Conservation (phyloP, 192 early-diverging fungal species). For the Glomus cerebriforme region DNA sequence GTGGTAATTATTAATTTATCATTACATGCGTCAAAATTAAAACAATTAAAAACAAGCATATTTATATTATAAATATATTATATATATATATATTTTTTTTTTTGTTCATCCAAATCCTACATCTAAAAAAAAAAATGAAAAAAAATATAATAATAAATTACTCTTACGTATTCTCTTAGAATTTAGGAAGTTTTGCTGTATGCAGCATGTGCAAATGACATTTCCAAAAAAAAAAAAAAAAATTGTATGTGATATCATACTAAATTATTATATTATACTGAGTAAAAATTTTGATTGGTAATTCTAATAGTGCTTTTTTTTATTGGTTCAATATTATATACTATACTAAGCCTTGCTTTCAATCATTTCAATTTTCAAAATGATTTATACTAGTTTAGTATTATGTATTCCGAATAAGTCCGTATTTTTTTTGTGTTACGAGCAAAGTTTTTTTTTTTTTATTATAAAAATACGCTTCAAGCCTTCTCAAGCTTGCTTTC, state of each 20-base stretch:
- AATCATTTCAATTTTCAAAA: not conserved
- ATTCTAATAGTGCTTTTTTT: not conserved
- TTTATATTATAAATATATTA: too few relatives aligned
- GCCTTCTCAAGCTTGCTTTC: not conserved
- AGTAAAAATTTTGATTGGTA: not conserved
- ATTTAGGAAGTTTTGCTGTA: too few relatives aligned
- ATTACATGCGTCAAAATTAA: too few relatives aligned
- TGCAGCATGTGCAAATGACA: too few relatives aligned
- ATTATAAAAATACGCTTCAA: not conserved
- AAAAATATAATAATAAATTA: too few relatives aligned
- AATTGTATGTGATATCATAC: not conserved
- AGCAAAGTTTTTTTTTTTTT: not conserved
- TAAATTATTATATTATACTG: not conserved
- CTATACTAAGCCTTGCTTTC: not conserved
- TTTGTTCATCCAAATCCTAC: too few relatives aligned
- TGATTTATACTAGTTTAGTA: not conserved
- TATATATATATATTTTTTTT: too few relatives aligned
- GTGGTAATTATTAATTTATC: too few relatives aligned
- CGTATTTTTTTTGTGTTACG: not conserved
- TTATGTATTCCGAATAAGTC: not conserved
- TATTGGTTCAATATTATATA: not conserved
- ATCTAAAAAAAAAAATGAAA: too few relatives aligned
- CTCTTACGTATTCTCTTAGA: too few relatives aligned
- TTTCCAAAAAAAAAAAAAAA: not conserved
- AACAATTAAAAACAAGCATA: too few relatives aligned